Percentiles rank a stretch among this genome's conserved stretches.
Evolutionary conservation across 495 filamentous ascomycete species (phyloP).

Genomic region (Penicillium herquei): DNA sequence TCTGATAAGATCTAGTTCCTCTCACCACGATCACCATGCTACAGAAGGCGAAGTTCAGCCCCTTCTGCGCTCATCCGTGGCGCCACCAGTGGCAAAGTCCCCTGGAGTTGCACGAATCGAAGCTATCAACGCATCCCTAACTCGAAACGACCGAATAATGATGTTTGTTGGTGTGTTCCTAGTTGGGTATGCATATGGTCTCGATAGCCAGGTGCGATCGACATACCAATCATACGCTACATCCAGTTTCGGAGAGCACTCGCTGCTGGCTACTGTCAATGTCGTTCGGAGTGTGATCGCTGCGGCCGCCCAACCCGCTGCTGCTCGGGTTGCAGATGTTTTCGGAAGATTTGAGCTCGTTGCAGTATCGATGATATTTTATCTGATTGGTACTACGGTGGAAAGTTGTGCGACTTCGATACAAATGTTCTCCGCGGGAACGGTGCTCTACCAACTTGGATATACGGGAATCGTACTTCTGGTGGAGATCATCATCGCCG

Average conservation of each 20-base stretch:
- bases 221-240: conserved; percentile 13
- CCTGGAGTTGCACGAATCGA: conserved; percentile 11
- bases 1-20: not conserved
- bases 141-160: not conserved
- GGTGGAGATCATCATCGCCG: conserved; percentile 10
- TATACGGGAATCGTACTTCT: conserved; percentile 5
- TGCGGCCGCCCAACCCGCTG: conserved; percentile 9
- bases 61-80: not conserved
- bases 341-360: conserved; percentile 11
- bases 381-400: conserved; percentile 7
- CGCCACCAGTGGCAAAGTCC: not conserved
- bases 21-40: not conserved
- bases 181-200: conserved; percentile 9
- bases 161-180: conserved; percentile 10
- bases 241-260: conserved; percentile 10
- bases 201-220: conserved; percentile 7
- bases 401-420: conserved; percentile 4
- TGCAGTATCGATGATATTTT: conserved; percentile 7
- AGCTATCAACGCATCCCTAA: conserved; percentile 1
- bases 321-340: conserved; percentile 6
- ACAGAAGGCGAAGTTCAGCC: conserved; percentile 1
- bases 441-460: conserved; percentile 3
- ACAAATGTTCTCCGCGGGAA: conserved; percentile 5
- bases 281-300: conserved; percentile 9
- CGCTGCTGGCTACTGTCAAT: conserved; percentile 9